Percentiles rank a stretch among this genome's conserved stretches.
phyloP scores from a whole-genome alignment of 805 yeast genomes.

The Candida sphagnicola region DNA sequence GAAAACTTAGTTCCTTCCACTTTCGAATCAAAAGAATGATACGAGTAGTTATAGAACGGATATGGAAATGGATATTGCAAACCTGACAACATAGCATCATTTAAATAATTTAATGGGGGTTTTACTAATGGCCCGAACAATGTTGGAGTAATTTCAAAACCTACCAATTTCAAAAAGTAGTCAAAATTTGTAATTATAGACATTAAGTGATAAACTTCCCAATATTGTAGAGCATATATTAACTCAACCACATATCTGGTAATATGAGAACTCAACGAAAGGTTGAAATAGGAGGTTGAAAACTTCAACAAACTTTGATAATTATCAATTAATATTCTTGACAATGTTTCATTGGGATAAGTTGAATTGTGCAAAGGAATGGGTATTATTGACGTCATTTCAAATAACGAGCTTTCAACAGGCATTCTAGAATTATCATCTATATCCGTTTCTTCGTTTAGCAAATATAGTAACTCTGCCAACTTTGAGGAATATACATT shows the following conservation, averaged over 20 bases:
- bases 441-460: constrained; percentile 22
- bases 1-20: constrained; percentile 22
- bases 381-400: constrained; percentile 24
- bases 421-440: constrained; percentile 27
- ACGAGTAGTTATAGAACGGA: constrained; percentile 43
- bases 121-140: constrained; percentile 34
- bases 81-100: constrained; percentile 33
- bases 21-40: constrained; percentile 31
- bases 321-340: constrained; percentile 37
- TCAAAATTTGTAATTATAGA: constrained; percentile 28
- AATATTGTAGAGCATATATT: constrained; percentile 35
- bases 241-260: constrained; percentile 37
- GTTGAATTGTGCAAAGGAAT: constrained; percentile 7
- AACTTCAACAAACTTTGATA: constrained; percentile 26
- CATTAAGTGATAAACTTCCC: constrained; percentile 42
- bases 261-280: constrained; percentile 34
- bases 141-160: constrained; percentile 32
- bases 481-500: constrained; percentile 29
- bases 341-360: constrained; percentile 35
- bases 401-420: constrained; percentile 23
- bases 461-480: constrained; percentile 23
- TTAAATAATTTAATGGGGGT: constrained; percentile 38
- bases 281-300: constrained; percentile 32
- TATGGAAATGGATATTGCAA: constrained; percentile 43
- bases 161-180: constrained; percentile 28